Percentiles rank a stretch among this genome's conserved stretches.
These are phyloP conservation scores for Zarea fungicola DNA, from an alignment of 2,329 filamentous ascomycete genomes.

Conservation along the genomic window DNA sequence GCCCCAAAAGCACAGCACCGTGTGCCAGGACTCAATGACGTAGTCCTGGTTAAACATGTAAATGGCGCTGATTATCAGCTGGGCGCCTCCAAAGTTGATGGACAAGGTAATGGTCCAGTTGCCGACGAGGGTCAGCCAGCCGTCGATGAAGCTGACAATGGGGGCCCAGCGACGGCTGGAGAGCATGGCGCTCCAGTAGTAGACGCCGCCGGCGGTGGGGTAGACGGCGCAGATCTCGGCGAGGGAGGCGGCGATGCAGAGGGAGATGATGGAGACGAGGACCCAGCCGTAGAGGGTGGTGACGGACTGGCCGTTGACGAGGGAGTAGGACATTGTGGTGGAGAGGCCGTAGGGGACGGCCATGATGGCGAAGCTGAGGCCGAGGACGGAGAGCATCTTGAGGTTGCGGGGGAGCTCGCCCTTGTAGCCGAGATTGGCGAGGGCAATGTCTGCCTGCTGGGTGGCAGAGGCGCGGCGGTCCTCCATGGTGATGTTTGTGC, in stretches of 20 bases:
- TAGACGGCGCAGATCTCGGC: conserved; percentile 70
- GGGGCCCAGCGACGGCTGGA: conserved; percentile 57
- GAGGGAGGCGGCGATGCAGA: conserved; percentile 65
- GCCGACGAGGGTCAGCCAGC: conserved; percentile 68
- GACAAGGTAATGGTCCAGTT: conserved; percentile 68
- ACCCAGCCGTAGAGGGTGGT: conserved; percentile 67
- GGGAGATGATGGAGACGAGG: conserved; percentile 61
- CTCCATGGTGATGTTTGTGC: not conserved
- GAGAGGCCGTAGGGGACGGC: conserved; percentile 46
- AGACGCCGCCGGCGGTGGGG: conserved; percentile 56
- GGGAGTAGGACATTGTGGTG: conserved; percentile 42
- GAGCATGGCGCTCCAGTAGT: conserved; percentile 69
- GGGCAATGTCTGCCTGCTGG: conserved; percentile 34
- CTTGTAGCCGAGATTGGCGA: conserved; percentile 46
- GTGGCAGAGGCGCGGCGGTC: conserved; percentile 16
- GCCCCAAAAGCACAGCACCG: conserved; percentile 68
- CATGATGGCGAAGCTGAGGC: conserved; percentile 47
- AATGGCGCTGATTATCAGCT: conserved; percentile 64
- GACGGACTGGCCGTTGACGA: conserved; percentile 70
- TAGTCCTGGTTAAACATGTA: conserved; percentile 60
- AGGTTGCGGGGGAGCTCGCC: conserved; percentile 46
- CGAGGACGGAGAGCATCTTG: conserved; percentile 43
- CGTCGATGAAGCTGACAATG: conserved; percentile 64
- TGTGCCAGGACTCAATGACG: conserved; percentile 59
- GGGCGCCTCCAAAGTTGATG: conserved; percentile 65